Conservation (phyloP, 176 grass and related monocot species). For the Triticum dicoccoides region DNA sequence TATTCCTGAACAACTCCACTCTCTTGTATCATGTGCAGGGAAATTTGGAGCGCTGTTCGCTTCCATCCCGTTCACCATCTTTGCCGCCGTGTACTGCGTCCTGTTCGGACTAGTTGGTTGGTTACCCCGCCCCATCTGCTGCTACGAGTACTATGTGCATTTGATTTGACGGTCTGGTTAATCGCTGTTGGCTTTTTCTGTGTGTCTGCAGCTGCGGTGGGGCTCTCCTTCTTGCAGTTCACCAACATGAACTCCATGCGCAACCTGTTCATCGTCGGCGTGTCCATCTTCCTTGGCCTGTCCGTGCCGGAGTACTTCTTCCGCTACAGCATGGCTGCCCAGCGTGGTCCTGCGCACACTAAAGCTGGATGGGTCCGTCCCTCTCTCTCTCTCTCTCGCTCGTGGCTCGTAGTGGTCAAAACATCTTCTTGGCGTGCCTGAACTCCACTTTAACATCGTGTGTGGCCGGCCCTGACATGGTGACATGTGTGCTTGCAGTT, state of each 20-base stretch:
- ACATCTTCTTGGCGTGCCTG: neutral
- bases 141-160: neutral
- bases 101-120: slow-evolving; percentile 88
- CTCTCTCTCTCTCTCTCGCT: neutral
- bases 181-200: slow-evolving; percentile 18
- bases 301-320: slow-evolving; percentile 99
- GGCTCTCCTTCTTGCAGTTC: slow-evolving; percentile 96
- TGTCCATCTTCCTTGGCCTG: slow-evolving; percentile 92
- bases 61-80: slow-evolving; percentile 94
- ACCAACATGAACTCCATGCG: slow-evolving; percentile 99
- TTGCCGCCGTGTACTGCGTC: slow-evolving; percentile 87
- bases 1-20: neutral
- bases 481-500: slow-evolving; percentile 54
- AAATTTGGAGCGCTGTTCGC: slow-evolving; percentile 98
- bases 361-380: slow-evolving; percentile 85
- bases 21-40: slow-evolving; percentile 29
- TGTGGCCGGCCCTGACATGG: neutral
- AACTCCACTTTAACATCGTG: neutral
- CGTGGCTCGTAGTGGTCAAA: slow-evolving; percentile 11
- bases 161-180: neutral
- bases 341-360: slow-evolving; percentile 81
- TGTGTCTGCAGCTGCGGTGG: slow-evolving; percentile 64
- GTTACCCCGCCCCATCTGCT: slow-evolving; percentile 1
- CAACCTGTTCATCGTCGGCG: slow-evolving; percentile 91
- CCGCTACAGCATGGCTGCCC: slow-evolving; percentile 66